Conservation (phyloP, 352 stramenopile genomes). For the Globisporangium uncinulatum region DNA sequence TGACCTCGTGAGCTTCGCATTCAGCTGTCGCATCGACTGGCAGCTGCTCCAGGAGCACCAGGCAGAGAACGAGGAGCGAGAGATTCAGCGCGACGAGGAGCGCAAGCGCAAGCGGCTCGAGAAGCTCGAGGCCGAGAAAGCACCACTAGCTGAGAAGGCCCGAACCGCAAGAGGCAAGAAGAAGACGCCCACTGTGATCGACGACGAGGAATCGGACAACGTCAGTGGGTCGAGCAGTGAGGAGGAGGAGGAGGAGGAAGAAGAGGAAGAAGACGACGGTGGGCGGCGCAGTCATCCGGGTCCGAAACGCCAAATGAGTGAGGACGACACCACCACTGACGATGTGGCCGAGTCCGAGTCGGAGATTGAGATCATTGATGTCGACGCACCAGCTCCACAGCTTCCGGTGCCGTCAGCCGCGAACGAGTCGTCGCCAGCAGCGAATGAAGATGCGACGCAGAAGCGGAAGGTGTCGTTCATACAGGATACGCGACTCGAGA, state of each 20-base stretch:
- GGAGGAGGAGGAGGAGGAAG: constrained; percentile 26
- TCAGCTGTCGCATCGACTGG: constrained; percentile 96
- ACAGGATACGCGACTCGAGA: background rate
- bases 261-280: constrained; percentile 16
- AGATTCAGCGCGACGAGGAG: constrained; percentile 65
- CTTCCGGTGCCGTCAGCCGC: background rate
- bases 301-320: constrained; percentile 20
- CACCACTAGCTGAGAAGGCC: constrained; percentile 13
- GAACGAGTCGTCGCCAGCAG: background rate
- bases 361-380: constrained; percentile 9
- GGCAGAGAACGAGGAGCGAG: constrained; percentile 69
- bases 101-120: constrained; percentile 66
- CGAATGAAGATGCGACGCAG: background rate
- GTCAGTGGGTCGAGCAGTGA: constrained; percentile 26
- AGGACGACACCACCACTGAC: constrained; percentile 20
- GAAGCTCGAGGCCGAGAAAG: constrained; percentile 48
- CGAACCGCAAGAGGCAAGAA: constrained; percentile 21
- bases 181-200: constrained; percentile 37
- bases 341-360: constrained; percentile 9
- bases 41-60: constrained; percentile 89
- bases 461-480: constrained; percentile 16
- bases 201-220: constrained; percentile 44
- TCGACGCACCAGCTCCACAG: constrained; percentile 1
- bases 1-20: constrained; percentile 90
- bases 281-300: background rate